Conservation (phyloP, 2,329 filamentous ascomycete genomes). For the Penicillium sp. region DNA sequence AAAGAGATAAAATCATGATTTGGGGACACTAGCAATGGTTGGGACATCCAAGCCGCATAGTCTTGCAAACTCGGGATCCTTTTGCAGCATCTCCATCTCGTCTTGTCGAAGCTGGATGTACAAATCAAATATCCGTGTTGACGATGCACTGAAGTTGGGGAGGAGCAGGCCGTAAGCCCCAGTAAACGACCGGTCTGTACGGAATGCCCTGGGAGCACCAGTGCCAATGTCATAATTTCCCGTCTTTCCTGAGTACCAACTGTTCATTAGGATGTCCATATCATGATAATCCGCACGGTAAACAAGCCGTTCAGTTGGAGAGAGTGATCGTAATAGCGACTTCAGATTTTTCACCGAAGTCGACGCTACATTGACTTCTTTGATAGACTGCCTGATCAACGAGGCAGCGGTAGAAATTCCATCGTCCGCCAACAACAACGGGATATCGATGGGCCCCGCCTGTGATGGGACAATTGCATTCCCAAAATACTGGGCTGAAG, state of each 20-base stretch:
- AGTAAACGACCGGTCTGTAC: constrained; percentile 16
- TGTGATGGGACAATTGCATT: neutral
- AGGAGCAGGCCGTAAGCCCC: neutral
- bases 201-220: constrained; percentile 17
- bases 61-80: constrained; percentile 15
- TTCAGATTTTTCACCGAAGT: neutral
- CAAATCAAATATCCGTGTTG: constrained; percentile 17
- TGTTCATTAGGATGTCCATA: constrained; percentile 24
- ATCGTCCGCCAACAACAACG: neutral
- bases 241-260: constrained; percentile 19
- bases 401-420: neutral
- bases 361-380: neutral
- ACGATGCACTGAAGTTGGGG: neutral
- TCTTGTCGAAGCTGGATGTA: constrained; percentile 17
- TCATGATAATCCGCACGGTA: constrained; percentile 15
- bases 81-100: constrained; percentile 16
- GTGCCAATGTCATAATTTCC: constrained; percentile 21
- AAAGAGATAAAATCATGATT: neutral
- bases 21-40: constrained; percentile 17
- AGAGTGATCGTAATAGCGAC: neutral
- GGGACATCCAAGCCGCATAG: neutral
- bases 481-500: neutral
- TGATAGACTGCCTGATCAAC: neutral
- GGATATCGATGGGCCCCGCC: neutral
- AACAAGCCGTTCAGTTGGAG: neutral